Base-by-base conservation (phyloP, 2,329 filamentous ascomycete species). In the Leptographium radiaticola region DNA sequence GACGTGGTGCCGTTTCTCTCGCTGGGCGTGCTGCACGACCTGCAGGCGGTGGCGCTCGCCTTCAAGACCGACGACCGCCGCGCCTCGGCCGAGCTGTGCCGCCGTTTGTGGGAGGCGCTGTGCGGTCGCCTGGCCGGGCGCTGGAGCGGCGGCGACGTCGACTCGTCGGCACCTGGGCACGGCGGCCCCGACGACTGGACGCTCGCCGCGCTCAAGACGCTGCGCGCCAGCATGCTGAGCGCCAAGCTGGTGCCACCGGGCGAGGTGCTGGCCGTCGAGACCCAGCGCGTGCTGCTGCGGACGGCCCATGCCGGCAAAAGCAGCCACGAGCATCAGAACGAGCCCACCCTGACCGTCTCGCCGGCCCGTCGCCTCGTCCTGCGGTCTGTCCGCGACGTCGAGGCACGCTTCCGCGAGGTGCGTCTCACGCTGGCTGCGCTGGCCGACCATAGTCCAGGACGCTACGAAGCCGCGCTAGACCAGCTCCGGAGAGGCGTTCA, bases 1-100 rank as follows among this genome's bases (percentile, higher is more conserved):
- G 86, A 90, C 62, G 70, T 89, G 11, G 84, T 90, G 0, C 86
- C 86, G 0, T 81, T 79, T 52, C 74, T 90, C 6, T 89, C 85
- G 0, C 74, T 89, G 0, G 86, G 86, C 3, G 75, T 86, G 0
- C 69, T 90, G 2, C 84, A 88, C 60, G 86, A 90, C 64, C 77
- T 89, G 55, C 86, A 88, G 64, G 80, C 82, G 1, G 75, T 86
- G 1, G 81, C 86, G 1, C 67, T 87, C 0, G 81, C 84, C 0
- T 87, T 89, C 68, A 87, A 87, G 66, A 78, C 77, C 13, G 86
- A 89, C 64, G 77, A 83, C 55, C 76, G 76, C 38, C 79, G 80
- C 20, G 83, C 83, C 6, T 84, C 84, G 60, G 74, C 77, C 0
- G 81, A 87, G 61, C 76, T 89, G 16, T 77, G 80, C 39, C 75